These are phyloP conservation scores for Xylaria sp. DNA, from an alignment of 2,329 filamentous ascomycete genomes.

Conservation along the genomic window DNA sequence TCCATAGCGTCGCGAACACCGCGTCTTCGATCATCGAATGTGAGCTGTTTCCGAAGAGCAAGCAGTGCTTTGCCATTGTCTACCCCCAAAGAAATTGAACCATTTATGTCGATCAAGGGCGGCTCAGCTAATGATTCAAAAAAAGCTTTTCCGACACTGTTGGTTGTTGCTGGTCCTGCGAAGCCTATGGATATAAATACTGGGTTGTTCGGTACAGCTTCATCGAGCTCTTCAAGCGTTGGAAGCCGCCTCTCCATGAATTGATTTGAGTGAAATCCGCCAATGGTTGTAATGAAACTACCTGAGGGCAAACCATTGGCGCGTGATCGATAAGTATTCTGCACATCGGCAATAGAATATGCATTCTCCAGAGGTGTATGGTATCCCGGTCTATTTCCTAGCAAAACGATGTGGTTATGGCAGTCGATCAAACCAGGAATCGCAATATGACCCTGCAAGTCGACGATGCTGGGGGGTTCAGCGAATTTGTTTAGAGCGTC, in stretches of 20 bases:
- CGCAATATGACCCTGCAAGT: slow-evolving; percentile 40
- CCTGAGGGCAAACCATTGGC: slow-evolving; percentile 33
- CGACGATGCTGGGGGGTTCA: slow-evolving; percentile 32
- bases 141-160: slow-evolving; percentile 41
- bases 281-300: slow-evolving; percentile 45
- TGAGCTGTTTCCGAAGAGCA: slow-evolving; percentile 39
- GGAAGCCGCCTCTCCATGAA: slow-evolving; percentile 44
- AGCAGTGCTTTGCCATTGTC: slow-evolving; percentile 44
- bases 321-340: slow-evolving; percentile 33
- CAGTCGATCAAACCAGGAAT: slow-evolving; percentile 45
- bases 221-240: slow-evolving; percentile 44
- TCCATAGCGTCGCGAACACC: slow-evolving; percentile 44
- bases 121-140: slow-evolving; percentile 34
- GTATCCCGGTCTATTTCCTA: slow-evolving; percentile 46
- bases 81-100: slow-evolving; percentile 39
- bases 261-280: slow-evolving; percentile 45
- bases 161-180: slow-evolving; percentile 42
- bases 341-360: slow-evolving; percentile 43
- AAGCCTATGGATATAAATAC: slow-evolving; percentile 43
- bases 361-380: slow-evolving; percentile 46
- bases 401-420: slow-evolving; percentile 46
- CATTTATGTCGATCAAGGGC: slow-evolving; percentile 35
- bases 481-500: slow-evolving; percentile 34
- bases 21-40: slow-evolving; percentile 40
- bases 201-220: slow-evolving; percentile 39